Evolutionary conservation across 208 protist genomes (phyloP), one percentile per base, ranked within the genome.

Genomic region (Trypanosoma mega): DNA sequence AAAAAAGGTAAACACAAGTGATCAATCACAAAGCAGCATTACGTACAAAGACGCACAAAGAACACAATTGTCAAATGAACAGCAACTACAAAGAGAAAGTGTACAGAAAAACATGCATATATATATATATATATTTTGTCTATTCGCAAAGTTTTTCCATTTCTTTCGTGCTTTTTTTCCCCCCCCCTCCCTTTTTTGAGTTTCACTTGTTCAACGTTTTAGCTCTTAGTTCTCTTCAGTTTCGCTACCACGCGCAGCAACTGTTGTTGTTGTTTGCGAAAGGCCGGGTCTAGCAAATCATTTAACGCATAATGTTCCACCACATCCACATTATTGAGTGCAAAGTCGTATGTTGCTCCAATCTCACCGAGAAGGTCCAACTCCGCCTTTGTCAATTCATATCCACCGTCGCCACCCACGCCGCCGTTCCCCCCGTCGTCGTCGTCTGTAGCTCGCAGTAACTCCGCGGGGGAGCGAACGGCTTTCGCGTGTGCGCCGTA

Each of bases 221-320:
- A 18, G 36, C 7, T 39, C 18, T 57, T 47, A 59, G n/a, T 44
- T 4, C 29, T 37, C 31, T 61, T 68, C 26, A 68, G 36, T 18
- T 72, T 72, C 8, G n/a, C 36, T 39, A 72, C 31, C 3, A 72
- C 29, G 24, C 30, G 36, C 3, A 72, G 23, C 11, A 72, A 31
- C n/a, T 51, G 49, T 16, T 62, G 46, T 36, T 60, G 29, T 21
- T 64, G 54, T 21, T 54, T 50, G 7, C 56, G 55, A 26, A 48
- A 72, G 1, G 51, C 48, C 2, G 54, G 54, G 36, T 64, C 56
- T 27, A 41, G 12, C 16, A 72, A 56, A 0, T 72, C 56, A 23
- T 65, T 64, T 2, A 57, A 16, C 16, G 65, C 65, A 33, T 72
- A 72, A 2, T 37, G 65, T 33, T 72, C 65, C 0, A 72, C n/a